Conservation (phyloP, 2,329 filamentous ascomycete genomes). For the Sclerotinia trifoliorum region DNA sequence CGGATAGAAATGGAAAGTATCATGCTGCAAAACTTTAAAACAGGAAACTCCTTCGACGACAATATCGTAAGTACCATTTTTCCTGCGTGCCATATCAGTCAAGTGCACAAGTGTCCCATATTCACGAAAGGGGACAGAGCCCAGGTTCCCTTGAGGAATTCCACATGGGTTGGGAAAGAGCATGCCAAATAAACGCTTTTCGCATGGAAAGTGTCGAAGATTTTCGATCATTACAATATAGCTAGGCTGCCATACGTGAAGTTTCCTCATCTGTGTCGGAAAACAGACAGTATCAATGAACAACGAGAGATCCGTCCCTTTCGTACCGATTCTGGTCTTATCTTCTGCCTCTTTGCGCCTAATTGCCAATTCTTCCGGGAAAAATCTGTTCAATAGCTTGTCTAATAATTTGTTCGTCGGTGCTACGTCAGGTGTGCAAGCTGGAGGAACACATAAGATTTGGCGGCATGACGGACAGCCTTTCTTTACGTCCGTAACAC, state of each 20-base stretch:
- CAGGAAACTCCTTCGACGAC: conserved; percentile 75
- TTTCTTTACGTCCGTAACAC: too few species aligned
- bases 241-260: neutral
- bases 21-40: conserved; percentile 68
- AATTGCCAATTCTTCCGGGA: conserved; percentile 44
- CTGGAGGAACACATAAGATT: conserved; percentile 52
- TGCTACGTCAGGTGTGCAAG: conserved; percentile 38
- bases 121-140: conserved; percentile 59
- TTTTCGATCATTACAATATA: too few species aligned
- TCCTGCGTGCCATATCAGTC: conserved; percentile 67
- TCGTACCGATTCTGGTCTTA: too few species aligned
- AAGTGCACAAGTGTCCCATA: conserved; percentile 80
- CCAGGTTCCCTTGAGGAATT: conserved; percentile 53
- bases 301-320: conserved; percentile 50
- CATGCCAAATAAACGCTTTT: conserved; percentile 68
- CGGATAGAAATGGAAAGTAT: too few species aligned
- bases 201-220: too few species aligned
- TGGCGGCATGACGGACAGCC: conserved; percentile 77
- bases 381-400: conserved; percentile 65
- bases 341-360: too few species aligned
- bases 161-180: conserved; percentile 64
- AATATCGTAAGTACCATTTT: conserved; percentile 78
- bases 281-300: conserved; percentile 84
- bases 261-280: conserved; percentile 64
- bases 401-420: conserved; percentile 63